Evolutionary conservation across 306 rosid genomes (phyloP).

Genomic region (Geum urbanum): DNA sequence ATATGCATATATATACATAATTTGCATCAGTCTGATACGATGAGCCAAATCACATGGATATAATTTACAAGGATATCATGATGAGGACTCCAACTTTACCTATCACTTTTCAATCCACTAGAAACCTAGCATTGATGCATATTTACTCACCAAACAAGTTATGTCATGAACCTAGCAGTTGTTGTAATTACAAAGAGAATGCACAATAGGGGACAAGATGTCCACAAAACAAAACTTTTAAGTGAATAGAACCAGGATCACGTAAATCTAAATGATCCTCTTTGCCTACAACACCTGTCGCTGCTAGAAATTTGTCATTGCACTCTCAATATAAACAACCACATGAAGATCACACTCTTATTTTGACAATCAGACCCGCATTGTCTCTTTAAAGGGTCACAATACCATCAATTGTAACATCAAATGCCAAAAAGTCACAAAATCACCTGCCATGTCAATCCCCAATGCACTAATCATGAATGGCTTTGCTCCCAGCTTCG

Average conservation of each 20-base stretch:
- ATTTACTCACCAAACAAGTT: not conserved
- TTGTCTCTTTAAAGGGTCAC: constrained; percentile 7
- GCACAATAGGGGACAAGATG: not conserved
- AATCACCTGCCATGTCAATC: constrained; percentile 73
- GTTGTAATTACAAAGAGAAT: not conserved
- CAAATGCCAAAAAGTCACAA: constrained; percentile 11
- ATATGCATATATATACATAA: not conserved
- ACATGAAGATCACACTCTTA: not conserved
- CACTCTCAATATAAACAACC: not conserved
- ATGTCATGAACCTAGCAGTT: not conserved
- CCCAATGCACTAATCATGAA: constrained; percentile 85
- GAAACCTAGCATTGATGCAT: not conserved
- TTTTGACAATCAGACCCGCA: not conserved
- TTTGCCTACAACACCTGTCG: not conserved
- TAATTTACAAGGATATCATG: not conserved
- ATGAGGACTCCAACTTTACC: not conserved
- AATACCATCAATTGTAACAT: not conserved
- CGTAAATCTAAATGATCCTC: not conserved
- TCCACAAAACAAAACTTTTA: not conserved
- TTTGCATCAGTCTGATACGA: not conserved
- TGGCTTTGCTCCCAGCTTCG: constrained; percentile 75
- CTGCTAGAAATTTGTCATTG: not conserved
- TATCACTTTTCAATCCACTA: not conserved
- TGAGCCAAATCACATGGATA: no score
- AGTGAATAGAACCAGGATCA: not conserved